A percentile compares a stretch with the other conserved stretches of the same genome.
These are phyloP conservation scores for Fusarium sp. DNA, from an alignment of 2,329 filamentous ascomycete genomes.

Conservation along the genomic window DNA sequence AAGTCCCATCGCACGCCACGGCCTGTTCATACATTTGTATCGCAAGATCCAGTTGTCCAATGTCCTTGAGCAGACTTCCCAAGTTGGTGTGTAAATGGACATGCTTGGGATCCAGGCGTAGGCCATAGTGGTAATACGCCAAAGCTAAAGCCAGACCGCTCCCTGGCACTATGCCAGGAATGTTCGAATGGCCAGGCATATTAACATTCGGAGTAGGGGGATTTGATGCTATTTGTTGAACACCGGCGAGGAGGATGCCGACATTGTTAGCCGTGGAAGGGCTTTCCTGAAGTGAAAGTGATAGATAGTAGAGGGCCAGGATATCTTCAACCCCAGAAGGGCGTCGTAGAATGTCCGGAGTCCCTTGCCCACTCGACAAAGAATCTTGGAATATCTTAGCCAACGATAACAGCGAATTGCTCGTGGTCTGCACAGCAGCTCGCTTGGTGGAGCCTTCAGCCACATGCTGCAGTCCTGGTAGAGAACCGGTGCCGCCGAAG, in stretches of 20 bases:
- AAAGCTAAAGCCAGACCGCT: constrained; percentile 89
- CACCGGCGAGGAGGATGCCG: constrained; percentile 92
- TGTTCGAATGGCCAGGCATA: constrained; percentile 49
- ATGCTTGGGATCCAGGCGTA: constrained; percentile 86
- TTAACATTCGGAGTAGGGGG: constrained; percentile 13
- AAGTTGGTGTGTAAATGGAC: constrained; percentile 97
- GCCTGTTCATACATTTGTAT: constrained; percentile 98
- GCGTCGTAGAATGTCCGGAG: constrained; percentile 64
- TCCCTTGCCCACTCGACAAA: constrained; percentile 77
- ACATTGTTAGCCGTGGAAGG: constrained; percentile 99
- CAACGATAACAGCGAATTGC: constrained; percentile 91
- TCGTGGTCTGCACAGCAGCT: constrained; percentile 89
- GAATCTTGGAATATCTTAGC: constrained; percentile 98
- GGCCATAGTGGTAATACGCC: constrained; percentile 93
- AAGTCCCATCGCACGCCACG: constrained; percentile 89
- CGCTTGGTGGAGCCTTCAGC: constrained; percentile 76
- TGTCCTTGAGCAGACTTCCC: constrained; percentile 93
- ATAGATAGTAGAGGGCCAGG: constrained; percentile 92
- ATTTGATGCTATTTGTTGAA: constrained; percentile 72
- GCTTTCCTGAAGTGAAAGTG: constrained; percentile 91
- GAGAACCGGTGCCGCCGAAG: constrained; percentile 77
- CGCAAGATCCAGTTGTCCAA: constrained; percentile 88
- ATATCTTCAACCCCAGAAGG: constrained; percentile 89
- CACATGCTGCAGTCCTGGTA: constrained; percentile 79
- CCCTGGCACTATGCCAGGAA: constrained; percentile 84